Conservation (phyloP, 208 protist genomes). For the Trypanosoma scelopori region DNA sequence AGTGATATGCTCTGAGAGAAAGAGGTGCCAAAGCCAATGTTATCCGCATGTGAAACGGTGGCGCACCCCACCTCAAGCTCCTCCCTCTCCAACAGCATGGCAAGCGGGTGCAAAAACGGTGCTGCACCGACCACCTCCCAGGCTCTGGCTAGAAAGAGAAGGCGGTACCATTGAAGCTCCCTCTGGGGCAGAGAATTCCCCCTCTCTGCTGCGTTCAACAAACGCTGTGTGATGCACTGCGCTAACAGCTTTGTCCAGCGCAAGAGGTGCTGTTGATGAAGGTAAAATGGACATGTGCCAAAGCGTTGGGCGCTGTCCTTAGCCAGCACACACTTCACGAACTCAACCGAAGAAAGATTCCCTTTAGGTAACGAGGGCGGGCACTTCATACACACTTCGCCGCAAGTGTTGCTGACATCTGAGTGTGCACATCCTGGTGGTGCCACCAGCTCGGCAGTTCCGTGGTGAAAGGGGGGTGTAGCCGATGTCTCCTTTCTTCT, state of each 20-base stretch:
- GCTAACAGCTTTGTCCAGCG: conserved; percentile 28
- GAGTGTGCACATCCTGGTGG: not conserved
- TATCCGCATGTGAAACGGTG: not conserved
- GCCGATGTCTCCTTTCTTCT: not conserved
- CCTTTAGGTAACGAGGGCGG: not conserved
- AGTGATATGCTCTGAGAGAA: conserved; percentile 4
- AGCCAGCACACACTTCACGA: not conserved
- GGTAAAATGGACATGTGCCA: conserved; percentile 6
- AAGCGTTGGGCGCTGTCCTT: conserved; percentile 14
- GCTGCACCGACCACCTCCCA: conserved; percentile 11
- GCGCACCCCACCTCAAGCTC: not conserved
- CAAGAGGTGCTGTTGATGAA: conserved; percentile 27
- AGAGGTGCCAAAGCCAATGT: not conserved
- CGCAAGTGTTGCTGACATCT: not conserved
- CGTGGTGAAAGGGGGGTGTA: not conserved
- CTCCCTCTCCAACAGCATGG: conserved; percentile 10
- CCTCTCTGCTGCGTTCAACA: conserved; percentile 3
- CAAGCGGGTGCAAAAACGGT: not conserved
- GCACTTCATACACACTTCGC: not conserved
- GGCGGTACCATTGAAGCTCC: conserved; percentile 18
- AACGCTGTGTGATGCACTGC: conserved; percentile 19
- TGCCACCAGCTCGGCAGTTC: not conserved
- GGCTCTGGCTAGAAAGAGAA: conserved; percentile 18
- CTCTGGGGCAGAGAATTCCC: not conserved
- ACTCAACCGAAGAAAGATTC: not conserved